These are phyloP conservation scores for Rhizopus sp. DNA, from an alignment of 371 early-diverging fungal species.

Conservation along the genomic window DNA sequence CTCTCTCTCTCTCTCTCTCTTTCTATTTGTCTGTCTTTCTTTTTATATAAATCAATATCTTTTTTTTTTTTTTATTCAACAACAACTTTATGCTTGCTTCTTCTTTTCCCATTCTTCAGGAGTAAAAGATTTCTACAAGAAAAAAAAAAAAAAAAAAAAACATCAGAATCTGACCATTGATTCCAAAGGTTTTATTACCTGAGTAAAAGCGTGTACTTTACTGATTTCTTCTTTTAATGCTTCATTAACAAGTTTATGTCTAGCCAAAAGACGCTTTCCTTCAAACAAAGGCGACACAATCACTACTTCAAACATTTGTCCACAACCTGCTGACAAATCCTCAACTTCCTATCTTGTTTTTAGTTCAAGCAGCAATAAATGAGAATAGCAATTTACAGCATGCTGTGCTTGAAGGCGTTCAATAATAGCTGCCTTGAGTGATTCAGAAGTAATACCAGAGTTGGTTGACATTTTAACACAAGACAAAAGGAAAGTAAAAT, in stretches of 20 bases:
- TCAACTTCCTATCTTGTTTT: conserved; percentile 42
- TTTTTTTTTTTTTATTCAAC: too few species aligned
- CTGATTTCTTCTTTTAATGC: conserved; percentile 75
- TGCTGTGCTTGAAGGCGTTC: conserved; percentile 59
- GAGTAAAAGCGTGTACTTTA: conserved; percentile 81
- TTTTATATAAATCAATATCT: background rate
- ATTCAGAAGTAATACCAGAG: conserved; percentile 53
- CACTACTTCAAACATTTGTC: conserved; percentile 77
- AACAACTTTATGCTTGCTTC: conserved; percentile 19
- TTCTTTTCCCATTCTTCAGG: conserved; percentile 69
- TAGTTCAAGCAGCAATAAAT: background rate
- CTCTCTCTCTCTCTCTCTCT: too few species aligned
- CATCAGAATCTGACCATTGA: background rate
- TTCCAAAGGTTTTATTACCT: conserved; percentile 51
- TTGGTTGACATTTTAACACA: conserved; percentile 24
- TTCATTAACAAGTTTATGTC: conserved; percentile 82
- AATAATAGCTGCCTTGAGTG: conserved; percentile 53
- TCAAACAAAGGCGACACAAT: conserved; percentile 75
- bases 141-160: too few species aligned
- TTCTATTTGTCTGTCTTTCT: background rate
- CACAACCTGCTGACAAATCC: conserved; percentile 75
- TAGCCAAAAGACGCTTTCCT: conserved; percentile 68
- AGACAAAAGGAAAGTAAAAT: conserved; percentile 7
- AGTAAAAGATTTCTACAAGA: conserved; percentile 67
- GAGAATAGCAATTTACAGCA: conserved; percentile 43